Evolutionary conservation across 768 basidiomycete genomes (phyloP).

Genomic region (Collybia mongolica): DNA sequence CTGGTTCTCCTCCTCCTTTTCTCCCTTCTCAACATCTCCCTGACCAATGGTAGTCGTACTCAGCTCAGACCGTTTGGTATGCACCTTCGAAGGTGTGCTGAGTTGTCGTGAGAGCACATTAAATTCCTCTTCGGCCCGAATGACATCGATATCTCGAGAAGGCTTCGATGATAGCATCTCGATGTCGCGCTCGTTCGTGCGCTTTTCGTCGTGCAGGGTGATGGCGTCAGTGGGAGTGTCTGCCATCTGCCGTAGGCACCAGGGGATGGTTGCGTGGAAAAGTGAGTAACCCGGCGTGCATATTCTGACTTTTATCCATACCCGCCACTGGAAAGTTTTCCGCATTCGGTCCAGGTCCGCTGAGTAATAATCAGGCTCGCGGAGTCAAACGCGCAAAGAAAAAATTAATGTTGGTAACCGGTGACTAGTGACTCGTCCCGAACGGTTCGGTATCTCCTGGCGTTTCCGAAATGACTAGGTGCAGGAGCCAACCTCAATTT

Average conservation of each 20-base stretch:
- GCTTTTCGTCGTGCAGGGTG: constrained; percentile 25
- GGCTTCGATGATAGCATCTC: too few species aligned
- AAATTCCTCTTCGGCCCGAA: constrained; percentile 50
- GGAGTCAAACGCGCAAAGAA: constrained; percentile 1
- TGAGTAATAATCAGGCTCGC: constrained; percentile 12
- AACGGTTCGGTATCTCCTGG: constrained; percentile 5
- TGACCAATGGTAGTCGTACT: constrained; percentile 30
- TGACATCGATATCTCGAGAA: constrained; percentile 44
- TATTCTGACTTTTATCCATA: not conserved
- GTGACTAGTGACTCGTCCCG: constrained; percentile 1
- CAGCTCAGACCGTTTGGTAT: constrained; percentile 17
- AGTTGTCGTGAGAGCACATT: constrained; percentile 51
- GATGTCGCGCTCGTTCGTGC: constrained; percentile 8
- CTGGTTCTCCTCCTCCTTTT: constrained; percentile 18
- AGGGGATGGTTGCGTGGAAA: not conserved
- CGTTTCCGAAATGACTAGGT: too few species aligned
- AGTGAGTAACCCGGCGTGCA: too few species aligned
- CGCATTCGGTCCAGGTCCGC: constrained; percentile 5
- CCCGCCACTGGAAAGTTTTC: not conserved
- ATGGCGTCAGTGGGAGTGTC: constrained; percentile 27
- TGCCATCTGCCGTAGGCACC: constrained; percentile 17
- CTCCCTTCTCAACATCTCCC: constrained; percentile 43
- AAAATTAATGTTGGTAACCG: constrained; percentile 2
- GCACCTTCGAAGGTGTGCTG: constrained; percentile 24
- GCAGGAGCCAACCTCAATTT: too few species aligned